Evolutionary conservation across 371 early-diverging fungal species (phyloP).

Genomic region (Chytridiales sp.): DNA sequence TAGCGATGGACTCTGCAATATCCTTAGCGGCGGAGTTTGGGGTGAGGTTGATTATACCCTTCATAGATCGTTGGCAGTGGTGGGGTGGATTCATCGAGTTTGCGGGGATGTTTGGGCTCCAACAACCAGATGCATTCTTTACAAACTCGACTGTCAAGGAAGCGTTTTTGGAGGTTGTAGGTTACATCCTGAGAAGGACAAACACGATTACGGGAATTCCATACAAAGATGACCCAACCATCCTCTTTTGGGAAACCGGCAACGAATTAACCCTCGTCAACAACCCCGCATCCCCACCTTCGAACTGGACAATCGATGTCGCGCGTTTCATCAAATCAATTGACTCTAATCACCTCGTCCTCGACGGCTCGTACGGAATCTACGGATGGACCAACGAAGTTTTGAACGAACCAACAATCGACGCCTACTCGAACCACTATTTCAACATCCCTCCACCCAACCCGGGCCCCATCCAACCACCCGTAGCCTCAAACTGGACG

Average conservation of each 20-base stretch:
- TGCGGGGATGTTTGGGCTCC: background rate
- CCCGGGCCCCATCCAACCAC: background rate
- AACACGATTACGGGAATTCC: slow-evolving; percentile 40
- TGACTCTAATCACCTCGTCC: slow-evolving; percentile 38
- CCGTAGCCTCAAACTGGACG: background rate
- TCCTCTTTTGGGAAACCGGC: background rate
- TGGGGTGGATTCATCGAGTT: background rate
- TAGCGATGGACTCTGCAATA: slow-evolving; percentile 39
- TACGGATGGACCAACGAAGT: background rate
- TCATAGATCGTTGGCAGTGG: background rate
- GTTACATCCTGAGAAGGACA: slow-evolving; percentile 20
- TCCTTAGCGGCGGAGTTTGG: slow-evolving; percentile 25
- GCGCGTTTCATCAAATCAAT: slow-evolving; percentile 35
- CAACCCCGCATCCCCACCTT: slow-evolving; percentile 11
- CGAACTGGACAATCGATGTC: slow-evolving; percentile 36
- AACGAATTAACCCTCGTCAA: slow-evolving; percentile 34
- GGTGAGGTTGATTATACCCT: slow-evolving; percentile 22
- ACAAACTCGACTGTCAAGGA: slow-evolving; percentile 13
- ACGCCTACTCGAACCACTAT: background rate
- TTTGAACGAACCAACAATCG: background rate
- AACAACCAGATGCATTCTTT: slow-evolving; percentile 26
- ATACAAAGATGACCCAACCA: slow-evolving; percentile 40
- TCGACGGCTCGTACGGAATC: slow-evolving; percentile 28
- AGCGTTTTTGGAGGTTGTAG: slow-evolving; percentile 25
- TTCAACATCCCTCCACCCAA: background rate